Conservation (phyloP, 495 filamentous ascomycete species). For the Penicillium maclennaniae region DNA sequence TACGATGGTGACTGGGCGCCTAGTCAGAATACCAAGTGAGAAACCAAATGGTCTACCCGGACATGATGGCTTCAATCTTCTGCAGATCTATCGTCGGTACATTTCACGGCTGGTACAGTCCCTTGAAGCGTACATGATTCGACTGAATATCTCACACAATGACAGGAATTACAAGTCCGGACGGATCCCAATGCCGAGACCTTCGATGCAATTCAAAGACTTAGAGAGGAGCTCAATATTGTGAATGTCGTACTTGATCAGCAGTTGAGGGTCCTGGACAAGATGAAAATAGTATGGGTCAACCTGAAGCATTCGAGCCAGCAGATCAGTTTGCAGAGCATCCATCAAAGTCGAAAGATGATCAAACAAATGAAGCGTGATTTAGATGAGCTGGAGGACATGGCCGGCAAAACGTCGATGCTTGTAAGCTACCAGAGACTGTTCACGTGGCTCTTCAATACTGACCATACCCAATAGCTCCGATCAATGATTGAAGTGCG, state of each 20-base stretch:
- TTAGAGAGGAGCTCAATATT: constrained; percentile 8
- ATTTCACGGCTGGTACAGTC: not conserved
- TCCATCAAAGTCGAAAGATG: constrained; percentile 1
- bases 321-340: constrained; percentile 1
- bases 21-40: constrained; percentile 1
- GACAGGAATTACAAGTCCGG: constrained; percentile 4
- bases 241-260: constrained; percentile 7
- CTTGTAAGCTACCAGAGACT: not conserved
- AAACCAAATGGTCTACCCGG: not conserved
- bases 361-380: constrained; percentile 7
- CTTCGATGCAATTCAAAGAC: constrained; percentile 8
- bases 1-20: constrained; percentile 3
- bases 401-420: constrained; percentile 6
- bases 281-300: constrained; percentile 1
- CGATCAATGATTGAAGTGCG: constrained; percentile 12
- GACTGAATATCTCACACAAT: not conserved
- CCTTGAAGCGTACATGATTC: not conserved
- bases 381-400: not conserved
- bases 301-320: not conserved
- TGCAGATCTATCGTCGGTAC: constrained; percentile 2
- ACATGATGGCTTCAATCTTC: constrained; percentile 1
- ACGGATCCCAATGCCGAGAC: constrained; percentile 1
- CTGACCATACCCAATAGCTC: constrained; percentile 4
- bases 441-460: not conserved
- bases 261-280: constrained; percentile 2